Percentiles rank a stretch among this genome's conserved stretches.
These are phyloP conservation scores for Echium plantagineum DNA, from an alignment of 257 asterid species.

Conservation along the genomic window DNA sequence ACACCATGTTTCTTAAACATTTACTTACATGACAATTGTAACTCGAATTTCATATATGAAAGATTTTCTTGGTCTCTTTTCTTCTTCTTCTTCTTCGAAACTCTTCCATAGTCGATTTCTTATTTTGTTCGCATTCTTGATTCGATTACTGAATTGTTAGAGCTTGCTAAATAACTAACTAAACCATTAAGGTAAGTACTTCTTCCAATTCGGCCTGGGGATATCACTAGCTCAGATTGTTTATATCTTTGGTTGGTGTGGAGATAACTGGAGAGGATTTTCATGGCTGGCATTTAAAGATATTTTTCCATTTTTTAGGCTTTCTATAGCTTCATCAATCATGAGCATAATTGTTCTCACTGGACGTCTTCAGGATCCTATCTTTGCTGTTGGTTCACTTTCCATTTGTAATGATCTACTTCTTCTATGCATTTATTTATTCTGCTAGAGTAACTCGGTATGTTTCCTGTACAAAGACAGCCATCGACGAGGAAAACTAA, in stretches of 20 bases:
- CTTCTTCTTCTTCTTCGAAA: too few relatives aligned
- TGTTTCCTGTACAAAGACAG: background rate
- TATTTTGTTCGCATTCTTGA: too few relatives aligned
- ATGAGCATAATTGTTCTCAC: conserved; percentile 94
- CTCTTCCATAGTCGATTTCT: too few relatives aligned
- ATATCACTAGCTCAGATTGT: conserved; percentile 61
- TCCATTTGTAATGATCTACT: conserved; percentile 52
- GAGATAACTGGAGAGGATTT: conserved; percentile 73
- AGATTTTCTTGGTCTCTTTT: conserved; percentile 33
- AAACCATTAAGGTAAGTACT: too few relatives aligned
- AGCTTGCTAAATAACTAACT: too few relatives aligned
- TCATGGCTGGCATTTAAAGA: conserved; percentile 72
- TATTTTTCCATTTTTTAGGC: conserved; percentile 55
- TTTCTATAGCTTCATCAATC: conserved; percentile 73
- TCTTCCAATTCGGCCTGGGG: conserved; percentile 66
- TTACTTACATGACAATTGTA: too few relatives aligned
- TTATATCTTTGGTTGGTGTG: conserved; percentile 71
- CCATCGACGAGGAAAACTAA: background rate
- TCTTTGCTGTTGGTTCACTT: conserved; percentile 85
- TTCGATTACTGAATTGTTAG: too few relatives aligned
- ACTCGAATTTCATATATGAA: too few relatives aligned
- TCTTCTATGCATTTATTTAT: background rate
- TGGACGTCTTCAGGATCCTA: conserved; percentile 81
- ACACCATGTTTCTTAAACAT: too few relatives aligned
- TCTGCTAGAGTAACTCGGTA: background rate